Base-by-base conservation (phyloP, 2,329 filamentous ascomycete genomes). In the Corinectria fuckeliana region DNA sequence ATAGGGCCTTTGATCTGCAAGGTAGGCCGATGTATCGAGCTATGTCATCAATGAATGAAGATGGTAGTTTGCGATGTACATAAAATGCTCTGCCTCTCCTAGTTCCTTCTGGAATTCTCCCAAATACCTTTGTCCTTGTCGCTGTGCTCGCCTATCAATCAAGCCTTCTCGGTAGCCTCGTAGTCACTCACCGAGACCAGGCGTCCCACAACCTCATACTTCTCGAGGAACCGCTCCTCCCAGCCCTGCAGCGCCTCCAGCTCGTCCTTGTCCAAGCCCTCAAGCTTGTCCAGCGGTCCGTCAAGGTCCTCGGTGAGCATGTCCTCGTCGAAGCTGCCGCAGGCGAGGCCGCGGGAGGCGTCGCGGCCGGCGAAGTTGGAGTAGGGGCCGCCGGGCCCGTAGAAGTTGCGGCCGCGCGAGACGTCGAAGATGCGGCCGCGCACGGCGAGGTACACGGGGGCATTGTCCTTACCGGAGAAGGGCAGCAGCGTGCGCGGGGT, bases 331-430 rank as follows among this genome's bases (percentile, higher is more conserved):
- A 99, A 98, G 79, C 92, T 96, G 59, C 93, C 92, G 76, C 87
- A 91, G 1, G 95, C 94, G 60, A 99, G 80, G 1, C 95, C 95
- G 51, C 94, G 85, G 65, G 87, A 92, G 18, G 95, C 95, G 77
- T 99, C 95, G 36, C 93, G 83, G 0, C 95, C 95, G 0, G 95
- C 95, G 74, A 99, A 99, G 80, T 98, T 98, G 76, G 89, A 89
- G 76, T 99, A 99, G 2, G 94, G 93, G 0, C 94, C 94, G 11
- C 93, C 93, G 18, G 95, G 95, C 4, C 95, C 95, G 79, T 99
- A 99, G 77, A 98, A 98, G 81, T 96, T 93, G 72, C 90, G 87
- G 21, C 95, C 94, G 13, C 88, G 80, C 0, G 89, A 88, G 21
- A 98, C 94, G 74, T 99, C 95, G 75, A 97, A 98, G 64, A 98